Conservation (phyloP, 176 grass and related monocot genomes). For the Pontederia crassipes region DNA sequence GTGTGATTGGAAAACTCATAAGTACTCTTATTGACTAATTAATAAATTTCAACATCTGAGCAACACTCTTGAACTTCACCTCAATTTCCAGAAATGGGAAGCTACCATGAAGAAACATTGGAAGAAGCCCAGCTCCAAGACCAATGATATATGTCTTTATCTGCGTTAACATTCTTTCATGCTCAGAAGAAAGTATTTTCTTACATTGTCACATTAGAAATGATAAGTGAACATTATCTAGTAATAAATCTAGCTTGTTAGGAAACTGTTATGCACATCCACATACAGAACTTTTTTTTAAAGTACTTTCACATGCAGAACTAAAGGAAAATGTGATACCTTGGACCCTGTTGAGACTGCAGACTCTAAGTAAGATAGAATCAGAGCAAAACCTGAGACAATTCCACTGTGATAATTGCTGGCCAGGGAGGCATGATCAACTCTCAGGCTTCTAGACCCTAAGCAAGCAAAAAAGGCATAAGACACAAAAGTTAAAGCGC, state of each 20-base stretch:
- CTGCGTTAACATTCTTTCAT: constrained; percentile 27
- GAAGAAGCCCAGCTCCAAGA: constrained; percentile 86
- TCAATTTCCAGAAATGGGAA: constrained; percentile 77
- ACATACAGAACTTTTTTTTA: too few species aligned
- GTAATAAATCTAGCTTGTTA: background rate
- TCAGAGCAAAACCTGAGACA: constrained; percentile 69
- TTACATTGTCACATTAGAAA: background rate
- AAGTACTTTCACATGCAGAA: background rate
- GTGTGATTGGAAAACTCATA: constrained; percentile 19
- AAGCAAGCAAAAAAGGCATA: constrained; percentile 11
- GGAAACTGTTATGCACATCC: background rate
- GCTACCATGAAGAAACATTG: constrained; percentile 92
- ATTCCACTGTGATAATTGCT: constrained; percentile 89
- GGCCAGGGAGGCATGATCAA: constrained; percentile 76
- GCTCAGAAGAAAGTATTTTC: constrained; percentile 12
- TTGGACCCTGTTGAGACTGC: constrained; percentile 40
- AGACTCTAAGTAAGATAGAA: constrained; percentile 53
- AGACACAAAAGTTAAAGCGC: background rate
- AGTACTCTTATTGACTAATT: background rate
- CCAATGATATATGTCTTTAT: constrained; percentile 58
- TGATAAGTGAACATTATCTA: background rate
- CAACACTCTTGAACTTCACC: constrained; percentile 18
- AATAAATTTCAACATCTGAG: background rate
- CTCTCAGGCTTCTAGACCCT: constrained; percentile 56
- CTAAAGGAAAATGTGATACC: constrained; percentile 16